Base-by-base conservation (phyloP, 257 asterid genomes). In the Avicennia marina region DNA sequence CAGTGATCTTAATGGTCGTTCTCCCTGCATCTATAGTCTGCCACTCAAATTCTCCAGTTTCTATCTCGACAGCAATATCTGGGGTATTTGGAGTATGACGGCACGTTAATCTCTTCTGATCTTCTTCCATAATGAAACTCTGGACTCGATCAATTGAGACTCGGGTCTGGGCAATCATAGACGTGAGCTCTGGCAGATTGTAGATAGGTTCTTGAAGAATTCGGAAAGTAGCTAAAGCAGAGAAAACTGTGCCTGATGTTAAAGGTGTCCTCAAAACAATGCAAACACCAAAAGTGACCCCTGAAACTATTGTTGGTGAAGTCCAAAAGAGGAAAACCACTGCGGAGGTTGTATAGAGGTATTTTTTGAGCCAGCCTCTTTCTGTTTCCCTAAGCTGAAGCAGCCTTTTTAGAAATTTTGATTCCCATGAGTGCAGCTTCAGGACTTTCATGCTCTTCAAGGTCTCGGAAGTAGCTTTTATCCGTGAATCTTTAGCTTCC, bases 151-250 rank as follows among this genome's bases (percentile, higher is more conserved):
- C 85, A 21, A 81, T 40, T 0, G 95, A 87, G 46, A 90, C 96
- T 65, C 87, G 82, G 0, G 98, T 78, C 56, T 90, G 98, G 22
- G 89, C 85, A 40, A 84, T 69, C 89, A 87, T 74, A 0, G 96
- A 90, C 29, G 84, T 61, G 32, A 82, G 87, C 75, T 90, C 91
- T 0, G 98, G 98, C 20, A 90, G 78, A 58, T 84, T 87, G 62
- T 90, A 90, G 38, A 90, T 90, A 16, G 98, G 98, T 38, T 82
- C 98, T 73, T 87, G 96, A 29, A 90, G 85, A 18, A 87, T 82
- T 19, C 98, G 65, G 51, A 90, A 84, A 33, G 98, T 90, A 58
- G 98, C 96, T 8, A 90, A 57, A 21, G 95, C 95, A 2, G 96
- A 90, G n/a, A 90, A 84, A 57, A 90, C 96, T 0, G 85, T 78